Base-by-base conservation (phyloP, 805 yeast genomes). In the Starmerella potacharoeniae region DNA sequence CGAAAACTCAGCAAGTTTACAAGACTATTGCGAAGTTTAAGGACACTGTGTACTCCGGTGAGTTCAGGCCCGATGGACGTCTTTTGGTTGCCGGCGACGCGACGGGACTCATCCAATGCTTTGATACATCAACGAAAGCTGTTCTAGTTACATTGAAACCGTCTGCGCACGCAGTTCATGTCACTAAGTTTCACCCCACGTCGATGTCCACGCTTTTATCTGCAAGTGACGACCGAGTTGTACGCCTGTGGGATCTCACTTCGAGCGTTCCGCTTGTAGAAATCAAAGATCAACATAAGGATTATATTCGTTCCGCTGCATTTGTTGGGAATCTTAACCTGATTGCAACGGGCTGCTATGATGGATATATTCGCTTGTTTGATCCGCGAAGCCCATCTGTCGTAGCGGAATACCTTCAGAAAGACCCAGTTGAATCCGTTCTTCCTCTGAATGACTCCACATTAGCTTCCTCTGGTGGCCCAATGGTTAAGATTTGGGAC, bases 21-120 rank as follows among this genome's bases (percentile, higher is more conserved):
- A 87, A 87, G 71, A 89, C 96, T 0, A 86, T 89, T 61, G 75
- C 83, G 6, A 71, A 97, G 60, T 93, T 93, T 71, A 89, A 86
- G 66, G 97, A 91, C 64, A 82, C 90, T 0, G 98, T 89, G 0
- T 88, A 86, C 66, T 80, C 88, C 35, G 97, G 96, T 47, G 95
- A 89, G 68, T 91, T 83, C 69, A 78, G 97, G 65, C 78, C 78
- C 55, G 98, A 93, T 67, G 98, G 98, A 54, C 86, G 87, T 66
- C 76, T 93, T 47, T 69, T 93, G 33, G 95, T 85, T 22, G 97
- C 97, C 5, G 95, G 96, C 64, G 98, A 93, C 72, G 96, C 95
- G 13, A 81, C 93, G 3, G 98, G 98, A 17, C 68, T 87, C 55
- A 95, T 93, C 13, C 95, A 95, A 59, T 82, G 90, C 9, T 91